phyloP scores from a whole-genome alignment of 2,329 filamentous ascomycete species.

The Ascochyta fabae region DNA sequence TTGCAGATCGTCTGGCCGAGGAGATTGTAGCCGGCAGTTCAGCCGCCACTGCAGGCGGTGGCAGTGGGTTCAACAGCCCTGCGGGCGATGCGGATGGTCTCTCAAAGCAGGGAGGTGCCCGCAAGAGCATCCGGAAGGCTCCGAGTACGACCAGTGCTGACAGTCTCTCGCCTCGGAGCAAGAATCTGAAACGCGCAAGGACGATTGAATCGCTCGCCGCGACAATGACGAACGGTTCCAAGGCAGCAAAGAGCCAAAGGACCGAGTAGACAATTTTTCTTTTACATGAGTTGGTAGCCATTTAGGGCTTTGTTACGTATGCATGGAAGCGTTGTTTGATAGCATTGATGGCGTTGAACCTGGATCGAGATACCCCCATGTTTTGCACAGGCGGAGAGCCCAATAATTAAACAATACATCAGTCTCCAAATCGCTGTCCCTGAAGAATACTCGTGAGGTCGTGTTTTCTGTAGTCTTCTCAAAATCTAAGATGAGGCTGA shows the following conservation, averaged over 20 bases:
- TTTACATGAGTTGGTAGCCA: background rate
- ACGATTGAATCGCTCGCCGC: constrained; percentile 13
- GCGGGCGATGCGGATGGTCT: background rate
- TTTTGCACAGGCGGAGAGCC: background rate
- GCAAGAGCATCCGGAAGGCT: background rate
- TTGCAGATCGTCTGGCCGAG: constrained; percentile 56
- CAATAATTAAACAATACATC: background rate
- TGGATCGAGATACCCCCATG: constrained; percentile 2
- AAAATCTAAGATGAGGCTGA: background rate
- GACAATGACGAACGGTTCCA: constrained; percentile 1
- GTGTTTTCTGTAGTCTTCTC: background rate
- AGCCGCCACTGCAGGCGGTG: constrained; percentile 57
- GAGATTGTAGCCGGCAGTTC: constrained; percentile 58
- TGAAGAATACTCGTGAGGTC: background rate
- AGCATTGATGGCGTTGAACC: constrained; percentile 1
- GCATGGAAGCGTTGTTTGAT: background rate
- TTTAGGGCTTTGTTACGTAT: background rate
- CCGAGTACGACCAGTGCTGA: constrained; percentile 5
- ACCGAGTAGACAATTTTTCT: background rate
- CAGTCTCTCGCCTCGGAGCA: constrained; percentile 5
- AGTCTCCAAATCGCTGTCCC: background rate
- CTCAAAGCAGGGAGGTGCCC: background rate
- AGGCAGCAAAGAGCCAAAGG: constrained; percentile 9
- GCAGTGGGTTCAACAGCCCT: constrained; percentile 56
- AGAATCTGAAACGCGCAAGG: constrained; percentile 22